These are phyloP conservation scores for Musa balbisiana DNA, from an alignment of 202 grass and related monocot species.

Conservation along the genomic window DNA sequence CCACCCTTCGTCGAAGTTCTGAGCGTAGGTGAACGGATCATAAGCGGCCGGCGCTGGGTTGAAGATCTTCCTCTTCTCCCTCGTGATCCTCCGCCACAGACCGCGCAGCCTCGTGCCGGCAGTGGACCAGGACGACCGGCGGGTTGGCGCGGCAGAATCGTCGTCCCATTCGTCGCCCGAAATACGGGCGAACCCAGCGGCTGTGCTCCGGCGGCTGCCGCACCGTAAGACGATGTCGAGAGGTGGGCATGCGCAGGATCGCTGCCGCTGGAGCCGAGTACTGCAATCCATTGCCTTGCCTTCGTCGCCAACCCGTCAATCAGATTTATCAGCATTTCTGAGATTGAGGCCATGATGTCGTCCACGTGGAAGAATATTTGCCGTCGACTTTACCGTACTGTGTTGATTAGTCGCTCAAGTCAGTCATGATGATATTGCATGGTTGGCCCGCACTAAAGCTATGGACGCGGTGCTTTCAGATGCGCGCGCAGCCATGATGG, in stretches of 20 bases:
- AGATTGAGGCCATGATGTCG: not conserved
- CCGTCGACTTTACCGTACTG: not conserved
- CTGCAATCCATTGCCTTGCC: conserved; percentile 36
- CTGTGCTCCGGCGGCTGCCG: conserved; percentile 26
- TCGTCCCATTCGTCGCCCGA: conserved; percentile 24
- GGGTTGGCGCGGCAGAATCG: conserved; percentile 1
- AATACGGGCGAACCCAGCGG: not conserved
- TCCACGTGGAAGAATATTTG: not conserved
- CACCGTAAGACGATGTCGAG: conserved; percentile 11
- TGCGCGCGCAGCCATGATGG: not conserved
- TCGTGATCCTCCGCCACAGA: conserved; percentile 60
- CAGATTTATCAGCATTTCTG: too few species aligned
- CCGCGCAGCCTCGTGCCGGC: conserved; percentile 32
- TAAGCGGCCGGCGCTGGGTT: not conserved
- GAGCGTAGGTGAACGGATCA: conserved; percentile 1
- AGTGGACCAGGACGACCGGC: not conserved
- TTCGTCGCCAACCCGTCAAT: not conserved
- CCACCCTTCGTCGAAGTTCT: conserved; percentile 17
- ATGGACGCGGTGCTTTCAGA: not conserved
- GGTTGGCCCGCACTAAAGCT: too few species aligned
- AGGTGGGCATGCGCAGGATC: conserved; percentile 48
- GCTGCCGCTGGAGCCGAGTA: conserved; percentile 49
- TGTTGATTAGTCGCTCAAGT: too few species aligned
- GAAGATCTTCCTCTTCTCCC: not conserved
- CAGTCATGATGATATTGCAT: too few species aligned